Percentiles rank a stretch among this genome's conserved stretches.
These are phyloP conservation scores for Rubia peregrina DNA, from an alignment of 305 asterid species.

Conservation along the genomic window DNA sequence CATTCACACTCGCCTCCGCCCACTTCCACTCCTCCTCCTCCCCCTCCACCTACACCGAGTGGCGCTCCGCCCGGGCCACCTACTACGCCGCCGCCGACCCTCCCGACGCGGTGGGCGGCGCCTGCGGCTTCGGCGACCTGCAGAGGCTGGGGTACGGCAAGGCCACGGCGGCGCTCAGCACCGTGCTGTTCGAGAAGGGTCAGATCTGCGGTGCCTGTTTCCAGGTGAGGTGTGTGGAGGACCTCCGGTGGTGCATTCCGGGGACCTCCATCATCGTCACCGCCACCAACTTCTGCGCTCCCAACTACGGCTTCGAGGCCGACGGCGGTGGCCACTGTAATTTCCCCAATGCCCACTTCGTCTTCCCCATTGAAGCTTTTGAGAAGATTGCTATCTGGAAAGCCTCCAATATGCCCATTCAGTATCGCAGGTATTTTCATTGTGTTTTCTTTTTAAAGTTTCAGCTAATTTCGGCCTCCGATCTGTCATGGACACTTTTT, in stretches of 20 bases:
- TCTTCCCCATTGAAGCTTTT: constrained; percentile 77
- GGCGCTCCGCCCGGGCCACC: constrained; percentile 83
- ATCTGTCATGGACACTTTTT: no score
- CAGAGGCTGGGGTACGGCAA: constrained; percentile 72
- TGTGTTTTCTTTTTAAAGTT: background rate
- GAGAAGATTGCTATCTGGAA: constrained; percentile 96
- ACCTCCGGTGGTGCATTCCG: constrained; percentile 86
- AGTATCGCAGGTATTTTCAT: constrained; percentile 52
- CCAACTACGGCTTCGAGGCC: constrained; percentile 64
- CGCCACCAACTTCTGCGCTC: constrained; percentile 94
- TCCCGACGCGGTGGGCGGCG: constrained; percentile 74
- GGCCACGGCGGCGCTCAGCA: constrained; percentile 86
- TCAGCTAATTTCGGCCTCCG: background rate
- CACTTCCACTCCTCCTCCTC: constrained; percentile 50
- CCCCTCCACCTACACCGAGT: constrained; percentile 46
- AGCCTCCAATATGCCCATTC: constrained; percentile 80
- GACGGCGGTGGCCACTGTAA: constrained; percentile 88
- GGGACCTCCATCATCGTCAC: constrained; percentile 91
- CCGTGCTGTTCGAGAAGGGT: constrained; percentile 63
- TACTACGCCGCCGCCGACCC: constrained; percentile 68
- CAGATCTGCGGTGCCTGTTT: constrained; percentile 98
- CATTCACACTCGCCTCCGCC: constrained; percentile 30
- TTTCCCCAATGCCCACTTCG: constrained; percentile 87
- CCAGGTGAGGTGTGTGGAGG: constrained; percentile 82
- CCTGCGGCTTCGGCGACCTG: constrained; percentile 84